phyloP scores from a whole-genome alignment of 805 yeast genomes.

The Kazachstania psychrophila region DNA sequence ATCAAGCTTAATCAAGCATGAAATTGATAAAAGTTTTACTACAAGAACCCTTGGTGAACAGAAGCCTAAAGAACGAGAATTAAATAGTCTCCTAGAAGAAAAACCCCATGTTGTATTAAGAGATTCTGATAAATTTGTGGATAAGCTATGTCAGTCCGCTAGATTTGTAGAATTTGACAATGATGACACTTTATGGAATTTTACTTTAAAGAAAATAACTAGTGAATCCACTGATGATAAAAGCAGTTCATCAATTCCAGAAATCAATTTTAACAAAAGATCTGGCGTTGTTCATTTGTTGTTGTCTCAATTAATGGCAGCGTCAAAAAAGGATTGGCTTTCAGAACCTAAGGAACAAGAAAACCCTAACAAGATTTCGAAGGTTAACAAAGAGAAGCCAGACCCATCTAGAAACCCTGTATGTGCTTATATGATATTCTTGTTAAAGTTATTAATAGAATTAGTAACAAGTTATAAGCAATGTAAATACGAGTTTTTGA shows the following conservation, averaged over 20 bases:
- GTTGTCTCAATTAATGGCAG: conserved; percentile 54
- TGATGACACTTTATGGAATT: conserved; percentile 22
- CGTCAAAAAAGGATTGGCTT: conserved; percentile 34
- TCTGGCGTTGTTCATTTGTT: conserved; percentile 58
- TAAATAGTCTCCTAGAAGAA: conserved; percentile 41
- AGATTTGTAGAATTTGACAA: conserved; percentile 40
- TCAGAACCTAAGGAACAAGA: conserved; percentile 29
- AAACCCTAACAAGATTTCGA: conserved; percentile 22
- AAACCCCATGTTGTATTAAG: conserved; percentile 38
- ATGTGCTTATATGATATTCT: conserved; percentile 58
- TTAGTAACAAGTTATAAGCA: conserved; percentile 68
- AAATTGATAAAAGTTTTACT: conserved; percentile 38
- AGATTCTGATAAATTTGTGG: conserved; percentile 41
- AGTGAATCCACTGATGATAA: conserved; percentile 12
- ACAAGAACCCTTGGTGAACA: conserved; percentile 28
- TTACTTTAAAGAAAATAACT: conserved; percentile 20
- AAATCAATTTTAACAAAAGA: conserved; percentile 13
- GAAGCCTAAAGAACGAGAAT: conserved; percentile 34
- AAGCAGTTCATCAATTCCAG: conserved; percentile 5
- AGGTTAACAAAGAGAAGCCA: conserved; percentile 21
- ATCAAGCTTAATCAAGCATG: conserved; percentile 40
- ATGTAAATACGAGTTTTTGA: conserved; percentile 71
- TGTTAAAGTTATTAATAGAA: conserved; percentile 61
- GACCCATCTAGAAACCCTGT: conserved; percentile 42
- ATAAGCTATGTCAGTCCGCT: conserved; percentile 34